phyloP scores from a whole-genome alignment of 257 asterid species.

The Misopates orontium region DNA sequence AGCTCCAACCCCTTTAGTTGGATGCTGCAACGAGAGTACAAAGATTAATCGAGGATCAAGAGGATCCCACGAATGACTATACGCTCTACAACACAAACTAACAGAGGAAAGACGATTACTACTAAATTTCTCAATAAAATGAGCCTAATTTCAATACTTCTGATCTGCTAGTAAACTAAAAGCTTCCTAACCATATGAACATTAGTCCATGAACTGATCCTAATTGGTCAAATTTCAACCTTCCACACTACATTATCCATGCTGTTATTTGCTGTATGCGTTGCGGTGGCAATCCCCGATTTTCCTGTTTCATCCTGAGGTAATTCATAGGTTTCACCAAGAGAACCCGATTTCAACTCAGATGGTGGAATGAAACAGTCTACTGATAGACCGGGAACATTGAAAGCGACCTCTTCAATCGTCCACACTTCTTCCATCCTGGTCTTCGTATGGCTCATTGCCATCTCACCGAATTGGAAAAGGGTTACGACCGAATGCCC shows the following conservation, averaged over 20 bases:
- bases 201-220: constrained; percentile 34
- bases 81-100: constrained; percentile 28
- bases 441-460: constrained; percentile 86
- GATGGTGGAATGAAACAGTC: constrained; percentile 89
- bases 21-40: constrained; percentile 27
- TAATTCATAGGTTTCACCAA: constrained; percentile 56
- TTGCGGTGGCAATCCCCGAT: too few relatives aligned
- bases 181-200: constrained; percentile 42
- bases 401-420: constrained; percentile 82
- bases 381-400: constrained; percentile 69
- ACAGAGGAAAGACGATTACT: not conserved
- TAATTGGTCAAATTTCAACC: constrained; percentile 50
- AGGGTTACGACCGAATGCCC: constrained; percentile 78
- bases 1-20: constrained; percentile 47
- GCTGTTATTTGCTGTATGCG: too few relatives aligned
- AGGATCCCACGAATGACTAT: constrained; percentile 24
- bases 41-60: constrained; percentile 16
- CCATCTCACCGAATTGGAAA: constrained; percentile 83
- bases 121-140: constrained; percentile 23
- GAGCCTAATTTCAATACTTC: constrained; percentile 31
- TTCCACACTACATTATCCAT: constrained; percentile 47
- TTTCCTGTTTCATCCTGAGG: constrained; percentile 51
- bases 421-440: constrained; percentile 95
- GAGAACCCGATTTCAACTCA: constrained; percentile 51
- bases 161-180: constrained; percentile 42